phyloP scores from a whole-genome alignment of 352 stramenopile genomes.

The Peronospora belbahrii region DNA sequence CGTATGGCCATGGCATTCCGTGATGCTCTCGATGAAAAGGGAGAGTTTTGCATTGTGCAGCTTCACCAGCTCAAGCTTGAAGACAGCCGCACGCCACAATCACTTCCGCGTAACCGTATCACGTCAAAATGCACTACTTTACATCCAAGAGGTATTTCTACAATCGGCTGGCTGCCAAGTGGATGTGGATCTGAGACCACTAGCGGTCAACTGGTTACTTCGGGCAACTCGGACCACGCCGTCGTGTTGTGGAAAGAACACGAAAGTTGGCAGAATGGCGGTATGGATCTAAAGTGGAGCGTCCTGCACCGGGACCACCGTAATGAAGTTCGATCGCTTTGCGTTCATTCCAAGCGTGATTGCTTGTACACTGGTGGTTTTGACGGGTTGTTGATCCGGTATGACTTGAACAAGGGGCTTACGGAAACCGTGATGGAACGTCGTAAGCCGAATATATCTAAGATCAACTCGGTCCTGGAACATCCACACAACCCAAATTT shows the following conservation, averaged over 20 bases:
- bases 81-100: slow-evolving; percentile 32
- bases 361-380: slow-evolving; percentile 62
- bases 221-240: slow-evolving; percentile 58
- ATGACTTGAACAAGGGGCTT: slow-evolving; percentile 47
- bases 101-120: slow-evolving; percentile 47
- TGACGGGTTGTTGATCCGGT: slow-evolving; percentile 63
- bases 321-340: slow-evolving; percentile 70
- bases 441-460: slow-evolving; percentile 66
- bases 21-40: slow-evolving; percentile 43
- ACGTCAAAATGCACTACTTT: slow-evolving; percentile 53
- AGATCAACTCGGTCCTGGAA: slow-evolving; percentile 80
- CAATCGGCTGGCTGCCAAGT: slow-evolving; percentile 59
- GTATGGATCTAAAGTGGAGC: slow-evolving; percentile 51
- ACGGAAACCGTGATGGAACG: slow-evolving; percentile 51
- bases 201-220: slow-evolving; percentile 51
- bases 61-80: slow-evolving; percentile 56
- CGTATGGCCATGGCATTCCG: slow-evolving; percentile 76
- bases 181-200: slow-evolving; percentile 40
- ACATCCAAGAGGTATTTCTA: slow-evolving; percentile 53
- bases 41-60: slow-evolving; percentile 73
- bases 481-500: slow-evolving; percentile 80
- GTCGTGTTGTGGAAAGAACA: slow-evolving; percentile 74
- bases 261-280: slow-evolving; percentile 20
- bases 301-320: slow-evolving; percentile 68
- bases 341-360: slow-evolving; percentile 64